Percentiles rank a stretch among this genome's conserved stretches.
These are phyloP conservation scores for Astrothelium macrocarpum DNA, from an alignment of 495 filamentous ascomycete species.

Conservation along the genomic window DNA sequence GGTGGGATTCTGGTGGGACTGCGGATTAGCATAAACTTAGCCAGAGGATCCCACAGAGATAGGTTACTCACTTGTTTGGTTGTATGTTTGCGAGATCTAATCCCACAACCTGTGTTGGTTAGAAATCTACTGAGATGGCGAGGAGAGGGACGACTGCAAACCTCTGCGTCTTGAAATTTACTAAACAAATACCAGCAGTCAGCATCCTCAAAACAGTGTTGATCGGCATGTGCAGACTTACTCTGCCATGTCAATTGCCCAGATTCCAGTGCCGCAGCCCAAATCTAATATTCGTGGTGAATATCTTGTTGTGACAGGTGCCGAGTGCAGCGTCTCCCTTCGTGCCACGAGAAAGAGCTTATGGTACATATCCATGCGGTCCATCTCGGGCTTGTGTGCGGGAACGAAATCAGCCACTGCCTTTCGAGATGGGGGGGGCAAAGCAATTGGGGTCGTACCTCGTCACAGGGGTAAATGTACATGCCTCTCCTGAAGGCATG, in stretches of 20 bases:
- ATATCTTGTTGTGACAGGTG: conserved; percentile 36
- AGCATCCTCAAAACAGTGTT: conserved; percentile 10
- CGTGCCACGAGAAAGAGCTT: conserved; percentile 48
- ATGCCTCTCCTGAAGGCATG: conserved; percentile 46
- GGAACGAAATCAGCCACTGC: conserved; percentile 9
- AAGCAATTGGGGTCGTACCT: conserved; percentile 32
- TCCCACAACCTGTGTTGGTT: conserved; percentile 46
- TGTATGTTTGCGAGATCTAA: conserved; percentile 76
- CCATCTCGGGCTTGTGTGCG: conserved; percentile 29
- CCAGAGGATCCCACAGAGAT: conserved; percentile 6
- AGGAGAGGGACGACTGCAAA: conserved; percentile 9
- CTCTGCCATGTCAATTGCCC: conserved; percentile 76
- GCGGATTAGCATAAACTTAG: conserved; percentile 11
- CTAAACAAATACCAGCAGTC: conserved; percentile 24
- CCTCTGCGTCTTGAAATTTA: conserved; percentile 49
- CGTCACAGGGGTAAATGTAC: conserved; percentile 55
- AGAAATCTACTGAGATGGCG: background rate
- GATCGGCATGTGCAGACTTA: conserved; percentile 35
- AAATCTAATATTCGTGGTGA: conserved; percentile 59
- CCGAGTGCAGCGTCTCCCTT: conserved; percentile 44
- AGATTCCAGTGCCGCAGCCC: conserved; percentile 80
- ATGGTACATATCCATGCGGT: conserved; percentile 37
- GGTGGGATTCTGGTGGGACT: conserved; percentile 49
- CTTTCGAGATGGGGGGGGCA: background rate
- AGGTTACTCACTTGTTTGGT: conserved; percentile 50